These are phyloP conservation scores for Pachysandra terminalis DNA, from an alignment of 164 flowering plant species.

Conservation along the genomic window DNA sequence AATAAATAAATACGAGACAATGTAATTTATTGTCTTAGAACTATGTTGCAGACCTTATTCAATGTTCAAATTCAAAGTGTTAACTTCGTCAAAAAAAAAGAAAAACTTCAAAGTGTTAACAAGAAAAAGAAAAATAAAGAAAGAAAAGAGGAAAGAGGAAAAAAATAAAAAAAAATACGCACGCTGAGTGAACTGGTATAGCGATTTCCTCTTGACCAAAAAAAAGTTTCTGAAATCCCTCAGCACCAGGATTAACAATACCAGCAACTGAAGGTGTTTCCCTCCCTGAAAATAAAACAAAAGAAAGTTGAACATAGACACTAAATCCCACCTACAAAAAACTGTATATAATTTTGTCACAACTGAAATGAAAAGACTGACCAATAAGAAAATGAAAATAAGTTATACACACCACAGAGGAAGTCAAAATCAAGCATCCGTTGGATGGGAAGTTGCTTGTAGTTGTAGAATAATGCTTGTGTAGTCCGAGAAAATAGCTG, in stretches of 20 bases:
- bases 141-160: not conserved
- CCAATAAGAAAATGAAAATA: not conserved
- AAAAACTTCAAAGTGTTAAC: no score
- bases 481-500: conserved; percentile 89
- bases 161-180: conserved; percentile 11
- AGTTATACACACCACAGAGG: conserved; percentile 67
- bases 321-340: not conserved
- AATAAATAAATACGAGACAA: not conserved
- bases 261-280: conserved; percentile 99
- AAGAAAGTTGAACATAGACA: not conserved
- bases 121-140: not conserved
- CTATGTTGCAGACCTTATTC: not conserved
- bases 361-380: not conserved
- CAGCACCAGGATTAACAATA: conserved; percentile 89
- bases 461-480: conserved; percentile 94
- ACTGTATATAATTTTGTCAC: not conserved
- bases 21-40: not conserved
- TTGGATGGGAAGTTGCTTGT: conserved; percentile 95
- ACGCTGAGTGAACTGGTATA: conserved; percentile 93
- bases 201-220: conserved; percentile 99
- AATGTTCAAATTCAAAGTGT: not conserved
- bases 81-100: no score
- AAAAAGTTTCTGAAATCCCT: conserved; percentile 97
- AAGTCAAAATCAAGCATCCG: conserved; percentile 99
- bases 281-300: conserved; percentile 49